These are phyloP conservation scores for Pseudoturritis turrita DNA, from an alignment of 345 rosid genomes.

Conservation along the genomic window DNA sequence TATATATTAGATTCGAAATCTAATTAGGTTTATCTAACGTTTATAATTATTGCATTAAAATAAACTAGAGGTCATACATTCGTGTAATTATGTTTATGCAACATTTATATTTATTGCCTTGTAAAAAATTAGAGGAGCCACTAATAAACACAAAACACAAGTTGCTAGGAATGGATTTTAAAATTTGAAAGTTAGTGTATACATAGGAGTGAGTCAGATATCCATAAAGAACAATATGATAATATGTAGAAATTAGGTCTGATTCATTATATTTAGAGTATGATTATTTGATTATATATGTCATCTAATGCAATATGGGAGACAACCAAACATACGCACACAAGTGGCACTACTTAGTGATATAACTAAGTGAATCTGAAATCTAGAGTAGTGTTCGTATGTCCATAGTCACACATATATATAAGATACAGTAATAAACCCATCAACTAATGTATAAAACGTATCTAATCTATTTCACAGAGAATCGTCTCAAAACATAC, in stretches of 20 bases:
- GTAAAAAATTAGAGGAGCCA: not conserved
- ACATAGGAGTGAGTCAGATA: conserved; percentile 32
- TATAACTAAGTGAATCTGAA: conserved; percentile 17
- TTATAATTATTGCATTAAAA: not conserved
- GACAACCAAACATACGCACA: conserved; percentile 29
- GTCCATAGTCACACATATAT: not conserved
- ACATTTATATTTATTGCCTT: not conserved
- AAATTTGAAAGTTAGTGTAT: conserved; percentile 9
- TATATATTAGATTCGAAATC: too few relatives aligned
- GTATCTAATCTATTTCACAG: not conserved
- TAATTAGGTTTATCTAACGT: not conserved
- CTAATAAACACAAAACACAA: conserved; percentile 15
- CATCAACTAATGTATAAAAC: not conserved
- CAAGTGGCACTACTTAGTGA: conserved; percentile 19
- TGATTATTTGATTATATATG: not conserved
- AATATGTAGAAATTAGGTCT: conserved; percentile 29
- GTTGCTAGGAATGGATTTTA: not conserved
- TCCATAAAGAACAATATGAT: conserved; percentile 29
- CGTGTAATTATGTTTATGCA: not conserved
- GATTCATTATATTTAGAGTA: not conserved
- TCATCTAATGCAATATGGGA: conserved; percentile 20
- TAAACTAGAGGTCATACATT: not conserved
- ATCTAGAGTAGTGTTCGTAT: not conserved
- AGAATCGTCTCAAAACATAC: not conserved
- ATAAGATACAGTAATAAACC: not conserved